These are phyloP conservation scores for Ananas comosus DNA, from an alignment of 176 grass and related monocot species.

Conservation along the genomic window DNA sequence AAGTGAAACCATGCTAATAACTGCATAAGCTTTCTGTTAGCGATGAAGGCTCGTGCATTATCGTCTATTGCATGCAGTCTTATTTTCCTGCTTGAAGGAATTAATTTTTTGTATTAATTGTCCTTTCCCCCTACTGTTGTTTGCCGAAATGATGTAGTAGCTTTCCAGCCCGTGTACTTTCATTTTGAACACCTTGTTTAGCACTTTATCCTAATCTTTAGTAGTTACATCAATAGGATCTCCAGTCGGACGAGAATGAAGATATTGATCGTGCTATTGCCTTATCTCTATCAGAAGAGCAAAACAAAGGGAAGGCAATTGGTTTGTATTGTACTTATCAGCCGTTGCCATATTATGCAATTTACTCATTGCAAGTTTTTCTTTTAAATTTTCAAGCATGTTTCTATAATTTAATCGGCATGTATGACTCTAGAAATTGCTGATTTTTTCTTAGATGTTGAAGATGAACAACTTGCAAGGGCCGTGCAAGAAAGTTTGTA, in stretches of 20 bases:
- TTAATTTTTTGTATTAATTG: background rate
- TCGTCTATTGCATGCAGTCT: no score
- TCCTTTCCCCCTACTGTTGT: background rate
- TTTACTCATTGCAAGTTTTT: no score
- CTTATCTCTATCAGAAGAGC: constrained; percentile 68
- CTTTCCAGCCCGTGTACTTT: background rate
- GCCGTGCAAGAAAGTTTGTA: constrained; percentile 89
- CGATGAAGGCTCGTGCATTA: no score
- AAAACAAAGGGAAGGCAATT: constrained; percentile 52
- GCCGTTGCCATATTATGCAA: background rate
- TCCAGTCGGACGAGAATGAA: constrained; percentile 50
- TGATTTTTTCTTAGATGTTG: background rate
- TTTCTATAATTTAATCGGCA: no score
- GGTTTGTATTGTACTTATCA: constrained; percentile 41
- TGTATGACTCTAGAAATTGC: background rate
- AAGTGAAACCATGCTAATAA: background rate
- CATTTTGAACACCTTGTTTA: constrained; percentile 20
- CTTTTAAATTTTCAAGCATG: no score
- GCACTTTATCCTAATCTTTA: constrained; percentile 3
- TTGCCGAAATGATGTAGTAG: background rate
- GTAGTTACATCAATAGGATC: constrained; percentile 23
- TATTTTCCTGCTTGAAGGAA: no score
- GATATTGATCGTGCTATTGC: constrained; percentile 86
- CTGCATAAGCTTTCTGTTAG: no score
- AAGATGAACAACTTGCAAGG: constrained; percentile 89